These are phyloP conservation scores for Pichia sorboxylosa DNA, from an alignment of 1,139 yeast genomes.

Conservation along the genomic window DNA sequence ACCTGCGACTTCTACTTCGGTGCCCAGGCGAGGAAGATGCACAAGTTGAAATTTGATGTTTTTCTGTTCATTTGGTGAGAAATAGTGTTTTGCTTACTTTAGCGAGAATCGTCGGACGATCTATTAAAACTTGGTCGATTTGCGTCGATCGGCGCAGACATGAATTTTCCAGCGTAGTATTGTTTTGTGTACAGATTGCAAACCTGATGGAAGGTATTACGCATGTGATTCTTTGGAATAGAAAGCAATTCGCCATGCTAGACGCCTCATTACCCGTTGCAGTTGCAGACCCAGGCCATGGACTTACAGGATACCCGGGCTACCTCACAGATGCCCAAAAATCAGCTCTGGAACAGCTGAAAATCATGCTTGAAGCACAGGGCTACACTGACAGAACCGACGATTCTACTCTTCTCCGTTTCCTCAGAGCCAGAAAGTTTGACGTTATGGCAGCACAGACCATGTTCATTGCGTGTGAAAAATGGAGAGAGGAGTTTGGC, in stretches of 20 bases:
- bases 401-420: conserved; percentile 75
- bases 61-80: too few relatives aligned
- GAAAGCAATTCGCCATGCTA: too few relatives aligned
- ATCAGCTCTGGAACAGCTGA: conserved; percentile 45
- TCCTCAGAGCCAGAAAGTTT: conserved; percentile 90
- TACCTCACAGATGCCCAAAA: conserved; percentile 62
- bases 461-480: conserved; percentile 82
- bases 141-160: too few relatives aligned
- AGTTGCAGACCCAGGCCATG: conserved; percentile 46
- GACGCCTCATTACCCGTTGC: neutral
- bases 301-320: conserved; percentile 71
- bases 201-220: too few relatives aligned
- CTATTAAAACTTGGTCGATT: too few relatives aligned
- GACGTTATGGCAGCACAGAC: conserved; percentile 66
- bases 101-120: too few relatives aligned
- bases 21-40: too few relatives aligned
- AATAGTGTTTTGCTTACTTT: too few relatives aligned
- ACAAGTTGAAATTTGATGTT: too few relatives aligned
- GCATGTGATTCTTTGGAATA: too few relatives aligned
- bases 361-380: conserved; percentile 42
- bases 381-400: conserved; percentile 73
- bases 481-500: conserved; percentile 83
- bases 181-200: neutral
- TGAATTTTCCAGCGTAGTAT: too few relatives aligned
- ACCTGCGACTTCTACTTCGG: too few relatives aligned